These are phyloP conservation scores for Aspergillus campestris DNA, from an alignment of 495 filamentous ascomycete species.

Conservation along the genomic window DNA sequence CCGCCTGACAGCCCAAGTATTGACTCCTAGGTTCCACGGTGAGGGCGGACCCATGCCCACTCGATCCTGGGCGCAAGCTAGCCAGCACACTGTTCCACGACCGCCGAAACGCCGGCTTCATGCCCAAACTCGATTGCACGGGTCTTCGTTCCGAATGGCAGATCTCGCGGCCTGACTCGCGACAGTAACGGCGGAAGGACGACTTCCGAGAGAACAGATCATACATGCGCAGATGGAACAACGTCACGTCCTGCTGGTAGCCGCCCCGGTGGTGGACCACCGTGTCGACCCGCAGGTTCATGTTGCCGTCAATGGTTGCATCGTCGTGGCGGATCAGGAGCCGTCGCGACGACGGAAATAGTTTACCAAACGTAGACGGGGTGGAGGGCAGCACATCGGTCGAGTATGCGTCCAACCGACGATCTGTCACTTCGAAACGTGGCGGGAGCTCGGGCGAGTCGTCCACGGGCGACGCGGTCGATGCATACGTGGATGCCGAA, in stretches of 20 bases:
- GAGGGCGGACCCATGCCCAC: slow-evolving; percentile 15
- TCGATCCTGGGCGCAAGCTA: slow-evolving; percentile 53
- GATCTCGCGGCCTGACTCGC: slow-evolving; percentile 88
- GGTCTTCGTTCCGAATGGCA: slow-evolving; percentile 77
- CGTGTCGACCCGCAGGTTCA: slow-evolving; percentile 91
- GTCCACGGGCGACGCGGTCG: slow-evolving; percentile 56
- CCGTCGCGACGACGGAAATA: slow-evolving; percentile 78
- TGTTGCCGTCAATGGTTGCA: slow-evolving; percentile 86
- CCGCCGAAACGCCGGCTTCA: slow-evolving; percentile 50
- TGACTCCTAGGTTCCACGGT: slow-evolving; percentile 25
- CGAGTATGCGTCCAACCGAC: slow-evolving; percentile 50
- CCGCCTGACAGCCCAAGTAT: slow-evolving; percentile 54
- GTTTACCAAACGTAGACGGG: slow-evolving; percentile 71
- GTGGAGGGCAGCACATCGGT: slow-evolving; percentile 63
- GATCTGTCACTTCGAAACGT: slow-evolving; percentile 52
- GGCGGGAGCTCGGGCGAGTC: slow-evolving; percentile 48
- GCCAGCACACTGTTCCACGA: slow-evolving; percentile 71
- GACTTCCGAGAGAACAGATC: slow-evolving; percentile 81
- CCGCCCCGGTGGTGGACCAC: slow-evolving; percentile 50
- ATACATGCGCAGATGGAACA: slow-evolving; percentile 95
- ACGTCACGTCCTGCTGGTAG: slow-evolving; percentile 56
- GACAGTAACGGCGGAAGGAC: slow-evolving; percentile 84
- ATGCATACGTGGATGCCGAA: slow-evolving; percentile 75
- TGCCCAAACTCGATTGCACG: slow-evolving; percentile 39
- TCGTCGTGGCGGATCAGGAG: slow-evolving; percentile 87